Percentiles rank a stretch among this genome's conserved stretches.
phyloP scores from a whole-genome alignment of 2,329 filamentous ascomycete species.

The Xylaria multiplex region DNA sequence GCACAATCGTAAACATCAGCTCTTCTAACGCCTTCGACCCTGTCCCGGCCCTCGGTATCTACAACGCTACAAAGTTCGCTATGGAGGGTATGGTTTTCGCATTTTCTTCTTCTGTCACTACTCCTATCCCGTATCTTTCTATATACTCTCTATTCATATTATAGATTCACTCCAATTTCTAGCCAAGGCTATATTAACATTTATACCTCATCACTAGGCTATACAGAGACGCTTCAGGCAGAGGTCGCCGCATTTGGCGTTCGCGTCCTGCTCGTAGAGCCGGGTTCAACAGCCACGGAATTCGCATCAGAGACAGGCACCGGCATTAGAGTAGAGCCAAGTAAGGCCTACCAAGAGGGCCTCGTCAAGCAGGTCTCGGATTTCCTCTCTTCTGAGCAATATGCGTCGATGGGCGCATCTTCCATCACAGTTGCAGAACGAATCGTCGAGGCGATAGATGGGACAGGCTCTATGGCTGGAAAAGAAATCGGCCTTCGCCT shows the following conservation, averaged over 20 bases:
- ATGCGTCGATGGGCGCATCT: slow-evolving; percentile 15
- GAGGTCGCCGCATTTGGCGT: slow-evolving; percentile 43
- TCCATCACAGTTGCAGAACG: slow-evolving; percentile 36
- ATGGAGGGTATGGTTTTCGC: slow-evolving; percentile 37
- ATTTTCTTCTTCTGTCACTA: neutral
- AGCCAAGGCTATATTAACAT: slow-evolving; percentile 5
- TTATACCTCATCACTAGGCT: slow-evolving; percentile 28
- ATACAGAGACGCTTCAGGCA: slow-evolving; percentile 41
- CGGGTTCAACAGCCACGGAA: slow-evolving; percentile 40
- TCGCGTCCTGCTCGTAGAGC: slow-evolving; percentile 42
- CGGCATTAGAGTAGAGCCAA: slow-evolving; percentile 33
- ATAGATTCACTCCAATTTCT: neutral
- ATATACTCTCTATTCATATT: neutral
- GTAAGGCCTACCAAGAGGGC: slow-evolving; percentile 39
- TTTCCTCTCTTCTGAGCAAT: slow-evolving; percentile 13
- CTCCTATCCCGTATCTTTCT: neutral
- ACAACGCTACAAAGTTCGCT: slow-evolving; percentile 42
- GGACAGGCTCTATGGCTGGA: slow-evolving; percentile 40
- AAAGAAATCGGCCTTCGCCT: slow-evolving; percentile 36
- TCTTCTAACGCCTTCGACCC: slow-evolving; percentile 34
- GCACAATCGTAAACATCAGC: slow-evolving; percentile 47
- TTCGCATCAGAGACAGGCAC: slow-evolving; percentile 35
- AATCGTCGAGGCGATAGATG: slow-evolving; percentile 44
- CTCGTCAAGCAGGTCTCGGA: slow-evolving; percentile 28
- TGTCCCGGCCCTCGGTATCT: slow-evolving; percentile 40